Base-by-base conservation (phyloP, 2,329 filamentous ascomycete species). In the Nannizzia gypsea region DNA sequence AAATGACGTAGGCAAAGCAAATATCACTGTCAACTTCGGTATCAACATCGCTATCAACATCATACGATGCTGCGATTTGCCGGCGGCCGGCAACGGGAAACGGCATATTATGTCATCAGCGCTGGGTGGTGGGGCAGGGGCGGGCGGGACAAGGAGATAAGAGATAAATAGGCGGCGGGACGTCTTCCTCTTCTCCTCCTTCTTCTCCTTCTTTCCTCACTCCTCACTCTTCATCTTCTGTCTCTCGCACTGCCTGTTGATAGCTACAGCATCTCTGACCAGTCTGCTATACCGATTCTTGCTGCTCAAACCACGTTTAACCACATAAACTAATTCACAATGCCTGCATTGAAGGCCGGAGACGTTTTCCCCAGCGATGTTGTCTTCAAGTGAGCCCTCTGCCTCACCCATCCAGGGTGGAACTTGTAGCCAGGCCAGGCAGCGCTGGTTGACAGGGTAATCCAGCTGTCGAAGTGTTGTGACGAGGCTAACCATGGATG, bases 301-400 rank as follows among this genome's bases (percentile, higher is more conserved):
- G n/a, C n/a, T 42, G 38, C 2, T 17, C 6, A 42, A 17, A 31
- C 28, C 59, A 61, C 63, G 8, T 38, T 20, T 38, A 20, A 56
- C 6, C 31, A 38, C 26, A 9, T 56, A 40, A 6, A 56, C 28
- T 31, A 34, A 3, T 28, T 60, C 68, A 28, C 66, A 70, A 84
- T 84, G 82, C 73, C 86, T 77, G 81, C 81, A 73, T 82, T 93
- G 75, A 85, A 91, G 74, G 81, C 82, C 72, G 91, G 91, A 71
- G 89, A 95, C 74, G 78, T 79, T 72, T 92, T 97, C 81, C 91
- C 91, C 67, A 78, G 84, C 67, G 87, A 82, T 67, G 86, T 95
- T 63, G 80, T 80, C 74, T 96, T 96, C 81, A 80, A 80, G 83
- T 86, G 76, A 69, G 81, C 56, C 22, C 15, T 42, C n/a, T n/a